phyloP scores from a whole-genome alignment of 2,329 filamentous ascomycete species.

The Didymella pomorum region DNA sequence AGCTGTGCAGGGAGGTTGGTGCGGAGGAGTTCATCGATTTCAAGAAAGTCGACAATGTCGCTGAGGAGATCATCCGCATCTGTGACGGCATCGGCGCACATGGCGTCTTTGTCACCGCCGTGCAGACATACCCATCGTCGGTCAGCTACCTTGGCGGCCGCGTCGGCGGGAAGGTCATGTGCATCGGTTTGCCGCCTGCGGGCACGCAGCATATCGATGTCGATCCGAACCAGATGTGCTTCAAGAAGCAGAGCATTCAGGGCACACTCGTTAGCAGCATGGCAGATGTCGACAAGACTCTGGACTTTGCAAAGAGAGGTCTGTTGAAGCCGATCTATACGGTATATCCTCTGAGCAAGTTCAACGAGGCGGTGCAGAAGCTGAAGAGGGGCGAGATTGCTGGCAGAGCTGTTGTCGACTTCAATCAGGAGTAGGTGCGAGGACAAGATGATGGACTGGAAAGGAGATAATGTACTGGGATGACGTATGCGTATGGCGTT shows the following conservation, averaged over 20 bases:
- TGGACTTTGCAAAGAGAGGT: constrained; percentile 60
- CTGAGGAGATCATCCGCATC: constrained; percentile 43
- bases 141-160: constrained; percentile 53
- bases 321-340: constrained; percentile 60
- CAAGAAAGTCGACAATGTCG: constrained; percentile 43
- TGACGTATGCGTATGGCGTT: neutral
- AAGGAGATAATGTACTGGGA: constrained; percentile 6
- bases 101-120: constrained; percentile 51
- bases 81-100: constrained; percentile 51
- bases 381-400: constrained; percentile 60
- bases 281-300: constrained; percentile 57
- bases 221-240: constrained; percentile 47
- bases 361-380: constrained; percentile 62
- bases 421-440: constrained; percentile 52
- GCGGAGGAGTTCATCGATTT: constrained; percentile 53
- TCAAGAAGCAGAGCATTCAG: constrained; percentile 47
- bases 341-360: constrained; percentile 56
- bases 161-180: constrained; percentile 62
- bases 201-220: constrained; percentile 43
- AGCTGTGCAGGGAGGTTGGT: constrained; percentile 45
- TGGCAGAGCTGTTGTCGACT: constrained; percentile 63
- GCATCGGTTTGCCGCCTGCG: constrained; percentile 55
- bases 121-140: constrained; percentile 43
- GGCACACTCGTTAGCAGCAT: constrained; percentile 57
- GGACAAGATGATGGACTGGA: constrained; percentile 1